A percentile compares a stretch with the other conserved stretches of the same genome.
phyloP scores from a whole-genome alignment of 2,329 filamentous ascomycete species.

The Emmonsia crescens region DNA sequence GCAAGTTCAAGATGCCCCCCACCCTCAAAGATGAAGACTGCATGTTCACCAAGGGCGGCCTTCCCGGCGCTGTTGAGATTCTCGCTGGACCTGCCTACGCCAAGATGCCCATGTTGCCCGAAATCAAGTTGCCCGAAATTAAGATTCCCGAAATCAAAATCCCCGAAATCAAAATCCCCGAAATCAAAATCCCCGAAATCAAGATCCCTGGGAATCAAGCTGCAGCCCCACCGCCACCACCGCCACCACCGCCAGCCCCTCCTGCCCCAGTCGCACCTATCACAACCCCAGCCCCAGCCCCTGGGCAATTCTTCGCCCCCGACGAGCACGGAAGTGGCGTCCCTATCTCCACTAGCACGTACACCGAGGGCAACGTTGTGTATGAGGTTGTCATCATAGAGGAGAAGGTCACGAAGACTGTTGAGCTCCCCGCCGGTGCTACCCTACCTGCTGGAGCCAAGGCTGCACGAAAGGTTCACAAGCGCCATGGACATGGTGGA shows the following conservation, averaged over 20 bases:
- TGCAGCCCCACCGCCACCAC: no score
- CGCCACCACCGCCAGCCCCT: not conserved
- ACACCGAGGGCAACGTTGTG: constrained; percentile 8
- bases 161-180: not conserved
- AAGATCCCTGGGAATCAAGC: not conserved
- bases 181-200: not conserved
- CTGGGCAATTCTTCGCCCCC: not conserved
- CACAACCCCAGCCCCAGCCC: not conserved
- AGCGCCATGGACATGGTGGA: constrained; percentile 8
- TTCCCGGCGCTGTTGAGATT: constrained; percentile 56
- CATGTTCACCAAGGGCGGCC: constrained; percentile 41
- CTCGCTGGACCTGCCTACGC: constrained; percentile 32
- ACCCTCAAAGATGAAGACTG: constrained; percentile 50
- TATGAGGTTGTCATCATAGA: constrained; percentile 10
- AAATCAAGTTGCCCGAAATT: not conserved
- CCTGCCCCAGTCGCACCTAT: not conserved
- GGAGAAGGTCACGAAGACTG: constrained; percentile 8
- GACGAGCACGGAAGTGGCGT: not conserved
- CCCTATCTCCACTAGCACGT: constrained; percentile 8
- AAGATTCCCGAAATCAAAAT: not conserved
- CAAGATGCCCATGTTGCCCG: not conserved
- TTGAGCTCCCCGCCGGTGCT: constrained; percentile 4
- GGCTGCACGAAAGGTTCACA: not conserved
- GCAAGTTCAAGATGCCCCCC: constrained; percentile 51
- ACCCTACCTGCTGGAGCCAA: not conserved